Percentiles rank a stretch among this genome's conserved stretches.
Conservation (phyloP, 176 grass and related monocot species). For the Carex pumila region DNA sequence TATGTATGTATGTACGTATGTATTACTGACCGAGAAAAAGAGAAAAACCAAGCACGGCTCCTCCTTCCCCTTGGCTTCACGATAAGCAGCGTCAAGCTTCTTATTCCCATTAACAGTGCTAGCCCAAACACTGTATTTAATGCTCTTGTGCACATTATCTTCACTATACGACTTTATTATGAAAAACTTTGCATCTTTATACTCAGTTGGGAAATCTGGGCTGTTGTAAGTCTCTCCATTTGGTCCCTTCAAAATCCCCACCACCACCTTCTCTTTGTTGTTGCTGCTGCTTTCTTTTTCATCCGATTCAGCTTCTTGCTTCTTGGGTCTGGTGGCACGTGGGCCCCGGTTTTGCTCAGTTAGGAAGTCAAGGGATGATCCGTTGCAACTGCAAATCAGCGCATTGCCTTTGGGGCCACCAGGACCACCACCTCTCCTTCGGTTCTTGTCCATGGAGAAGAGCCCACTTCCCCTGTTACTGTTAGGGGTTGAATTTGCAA, state of each 20-base stretch:
- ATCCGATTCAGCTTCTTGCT: conserved; percentile 27
- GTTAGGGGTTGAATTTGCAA: conserved; percentile 35
- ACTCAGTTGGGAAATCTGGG: conserved; percentile 63
- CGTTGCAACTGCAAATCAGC: conserved; percentile 54
- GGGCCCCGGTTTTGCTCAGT: conserved; percentile 90
- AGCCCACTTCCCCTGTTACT: conserved; percentile 45
- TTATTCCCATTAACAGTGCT: conserved; percentile 95
- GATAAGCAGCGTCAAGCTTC: conserved; percentile 73
- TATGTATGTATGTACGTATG: too few species aligned
- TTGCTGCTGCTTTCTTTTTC: conserved; percentile 26
- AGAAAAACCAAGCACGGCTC: conserved; percentile 63
- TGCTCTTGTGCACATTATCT: conserved; percentile 98
- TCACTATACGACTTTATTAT: conserved; percentile 98
- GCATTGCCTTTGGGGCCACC: conserved; percentile 57
- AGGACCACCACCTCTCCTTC: conserved; percentile 35
- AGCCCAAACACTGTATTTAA: conserved; percentile 98
- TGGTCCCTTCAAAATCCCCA: conserved; percentile 38
- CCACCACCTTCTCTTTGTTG: conserved; percentile 37
- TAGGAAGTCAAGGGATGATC: conserved; percentile 68
- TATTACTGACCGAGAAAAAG: conserved; percentile 54
- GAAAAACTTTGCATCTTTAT: conserved; percentile 77
- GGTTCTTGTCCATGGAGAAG: conserved; percentile 45
- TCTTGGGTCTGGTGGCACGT: conserved; percentile 65
- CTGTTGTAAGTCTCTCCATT: conserved; percentile 49
- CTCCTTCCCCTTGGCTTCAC: conserved; percentile 57